A percentile compares a stretch with the other conserved stretches of the same genome.
These are phyloP conservation scores for Gloeostereum incarnatum DNA, from an alignment of 768 basidiomycete genomes.

Conservation along the genomic window DNA sequence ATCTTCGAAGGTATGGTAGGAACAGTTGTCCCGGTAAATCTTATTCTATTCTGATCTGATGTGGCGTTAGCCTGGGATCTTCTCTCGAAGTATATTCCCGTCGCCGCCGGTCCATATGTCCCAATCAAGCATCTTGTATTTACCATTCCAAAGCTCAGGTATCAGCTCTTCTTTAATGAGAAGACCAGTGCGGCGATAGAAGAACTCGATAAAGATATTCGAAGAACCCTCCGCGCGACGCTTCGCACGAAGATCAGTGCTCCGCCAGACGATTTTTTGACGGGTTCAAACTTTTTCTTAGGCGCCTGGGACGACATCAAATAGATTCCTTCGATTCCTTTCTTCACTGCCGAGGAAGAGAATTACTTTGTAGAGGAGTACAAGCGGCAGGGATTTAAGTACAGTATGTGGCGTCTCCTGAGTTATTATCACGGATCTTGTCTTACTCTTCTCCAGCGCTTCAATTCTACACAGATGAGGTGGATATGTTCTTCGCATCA, in stretches of 20 bases:
- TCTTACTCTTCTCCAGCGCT: too few relatives aligned
- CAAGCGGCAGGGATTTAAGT: slow-evolving; percentile 42
- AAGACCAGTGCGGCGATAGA: slow-evolving; percentile 34
- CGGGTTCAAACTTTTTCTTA: slow-evolving; percentile 37
- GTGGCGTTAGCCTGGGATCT: not conserved
- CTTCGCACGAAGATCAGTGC: slow-evolving; percentile 43
- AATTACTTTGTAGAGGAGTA: slow-evolving; percentile 65
- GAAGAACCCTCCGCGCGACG: slow-evolving; percentile 48
- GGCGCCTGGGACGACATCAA: slow-evolving; percentile 38
- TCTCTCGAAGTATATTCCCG: slow-evolving; percentile 47
- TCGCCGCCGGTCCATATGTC: slow-evolving; percentile 34
- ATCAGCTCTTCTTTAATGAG: slow-evolving; percentile 54
- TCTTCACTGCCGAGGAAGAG: slow-evolving; percentile 52
- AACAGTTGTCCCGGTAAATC: slow-evolving; percentile 47
- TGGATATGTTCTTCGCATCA: too few relatives aligned
- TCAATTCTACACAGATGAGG: too few relatives aligned
- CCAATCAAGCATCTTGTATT: slow-evolving; percentile 30
- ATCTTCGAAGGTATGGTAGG: slow-evolving; percentile 51
- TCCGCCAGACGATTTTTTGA: slow-evolving; percentile 47
- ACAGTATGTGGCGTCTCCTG: too few relatives aligned
- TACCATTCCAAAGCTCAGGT: slow-evolving; percentile 43
- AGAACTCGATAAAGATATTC: slow-evolving; percentile 49
- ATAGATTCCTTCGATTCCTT: slow-evolving; percentile 56
- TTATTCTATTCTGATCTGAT: slow-evolving; percentile 1
- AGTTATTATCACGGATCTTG: too few relatives aligned